Evolutionary conservation across 805 yeast species (phyloP).

Genomic region (Saturnispora mendoncae): DNA sequence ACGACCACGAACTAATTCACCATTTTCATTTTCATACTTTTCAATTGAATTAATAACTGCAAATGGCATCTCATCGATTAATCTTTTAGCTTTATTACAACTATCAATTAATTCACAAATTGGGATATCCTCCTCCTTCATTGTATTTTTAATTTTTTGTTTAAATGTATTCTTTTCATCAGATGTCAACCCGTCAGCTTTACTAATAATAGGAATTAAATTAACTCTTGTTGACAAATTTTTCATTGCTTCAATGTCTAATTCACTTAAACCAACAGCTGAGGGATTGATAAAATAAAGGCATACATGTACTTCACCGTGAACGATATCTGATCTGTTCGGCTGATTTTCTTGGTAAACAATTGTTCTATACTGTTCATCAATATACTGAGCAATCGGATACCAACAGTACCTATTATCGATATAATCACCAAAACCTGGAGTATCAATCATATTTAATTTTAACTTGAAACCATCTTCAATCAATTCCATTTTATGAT

Average conservation of each 20-base stretch:
- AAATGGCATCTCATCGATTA: conserved; percentile 50
- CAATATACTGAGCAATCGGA: conserved; percentile 64
- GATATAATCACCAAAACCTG: conserved; percentile 65
- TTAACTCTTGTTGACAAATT: conserved; percentile 64
- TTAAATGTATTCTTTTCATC: conserved; percentile 50
- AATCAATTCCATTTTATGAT: conserved; percentile 41
- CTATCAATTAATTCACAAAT: conserved; percentile 42
- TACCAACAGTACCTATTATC: conserved; percentile 62
- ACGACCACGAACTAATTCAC: conserved; percentile 58
- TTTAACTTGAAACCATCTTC: conserved; percentile 54
- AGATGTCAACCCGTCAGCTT: conserved; percentile 64
- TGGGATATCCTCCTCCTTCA: conserved; percentile 47
- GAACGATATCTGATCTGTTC: conserved; percentile 41
- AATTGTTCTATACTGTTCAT: conserved; percentile 61
- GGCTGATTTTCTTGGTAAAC: conserved; percentile 78
- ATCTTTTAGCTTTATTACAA: conserved; percentile 28
- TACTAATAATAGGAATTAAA: conserved; percentile 72
- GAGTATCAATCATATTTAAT: conserved; percentile 60
- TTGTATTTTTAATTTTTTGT: conserved; percentile 38
- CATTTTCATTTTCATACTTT: conserved; percentile 34
- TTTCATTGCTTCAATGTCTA: conserved; percentile 69
- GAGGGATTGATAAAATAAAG: conserved; percentile 73
- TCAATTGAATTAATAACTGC: conserved; percentile 62
- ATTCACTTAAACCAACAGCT: conserved; percentile 48
- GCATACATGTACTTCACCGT: conserved; percentile 76